Evolutionary conservation across 1,284 basidiomycete species (phyloP), one percentile per base, ranked within the genome.

Genomic region (Sanghuangporus weigelae): DNA sequence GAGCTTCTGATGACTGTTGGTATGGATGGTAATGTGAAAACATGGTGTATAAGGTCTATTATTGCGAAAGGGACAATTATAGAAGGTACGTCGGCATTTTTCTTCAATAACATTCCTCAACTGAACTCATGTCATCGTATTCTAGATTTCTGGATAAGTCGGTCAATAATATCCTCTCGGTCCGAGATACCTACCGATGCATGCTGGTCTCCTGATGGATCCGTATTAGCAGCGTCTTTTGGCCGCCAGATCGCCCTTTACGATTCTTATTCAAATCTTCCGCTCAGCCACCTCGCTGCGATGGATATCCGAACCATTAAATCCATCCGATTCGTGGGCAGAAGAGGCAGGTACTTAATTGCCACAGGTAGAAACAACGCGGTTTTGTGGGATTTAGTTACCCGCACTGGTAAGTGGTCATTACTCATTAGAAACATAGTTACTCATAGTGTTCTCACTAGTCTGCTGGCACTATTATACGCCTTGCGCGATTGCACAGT

Each of bases 181-280:
- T 78, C 81, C n/a, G 80, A 88, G 68, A 78, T 79, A 35, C 92
- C 94, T 57, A 77, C 76, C 60, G 81, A 87, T 60, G 78, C 84
- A 0, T 81, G 86, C 0, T 98, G 94, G 85, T 93, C 95, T 6
- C 83, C 83, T 0, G 96, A 98, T 72, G 91, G 86, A 7, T 95
- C 95, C 11, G 79, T 99, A 44, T 78, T 98, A 31, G 92, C 90
- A 4, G 81, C 96, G 7, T 81, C 88, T 7, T 83, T 92, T 59
- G 86, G 85, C 0, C 72, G 81, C 21, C 84, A 86, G 63, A 81
- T 96, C 56, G 86, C 87, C 5, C 74, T 99, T 2, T 97, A 93
- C 77, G 88, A 94, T 69, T 83, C 92, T 0, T 72, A 79, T 35
- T 86, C 84, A 50, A 91, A 89, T 68, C 74, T 81, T n/a, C 76